Conservation (phyloP, 2,329 filamentous ascomycete genomes). For the Eutypa lata region DNA sequence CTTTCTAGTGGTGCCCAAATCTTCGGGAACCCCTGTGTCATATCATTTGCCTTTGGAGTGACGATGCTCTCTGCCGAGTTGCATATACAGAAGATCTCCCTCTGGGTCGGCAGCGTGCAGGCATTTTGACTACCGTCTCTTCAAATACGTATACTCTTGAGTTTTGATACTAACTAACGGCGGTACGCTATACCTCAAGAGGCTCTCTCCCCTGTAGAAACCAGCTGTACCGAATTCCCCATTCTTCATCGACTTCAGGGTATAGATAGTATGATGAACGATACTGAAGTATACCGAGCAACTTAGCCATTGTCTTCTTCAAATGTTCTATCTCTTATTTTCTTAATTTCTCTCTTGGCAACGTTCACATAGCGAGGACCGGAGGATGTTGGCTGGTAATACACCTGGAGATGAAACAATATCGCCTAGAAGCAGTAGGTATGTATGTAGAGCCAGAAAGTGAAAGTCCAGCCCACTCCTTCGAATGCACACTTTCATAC, state of each 20-base stretch:
- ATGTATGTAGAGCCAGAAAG: constrained; percentile 7
- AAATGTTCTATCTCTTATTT: no score
- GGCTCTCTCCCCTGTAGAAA: not conserved
- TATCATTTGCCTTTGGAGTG: constrained; percentile 8
- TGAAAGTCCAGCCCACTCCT: not conserved
- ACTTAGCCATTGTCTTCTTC: not conserved
- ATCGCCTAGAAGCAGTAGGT: not conserved
- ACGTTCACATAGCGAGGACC: not conserved
- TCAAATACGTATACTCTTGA: not conserved
- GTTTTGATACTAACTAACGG: not conserved
- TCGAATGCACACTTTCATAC: constrained; percentile 3
- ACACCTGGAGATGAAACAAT: not conserved
- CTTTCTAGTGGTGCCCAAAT: constrained; percentile 9
- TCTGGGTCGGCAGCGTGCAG: constrained; percentile 24
- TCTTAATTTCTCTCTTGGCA: not conserved
- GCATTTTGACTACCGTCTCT: not conserved
- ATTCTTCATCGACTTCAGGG: no score
- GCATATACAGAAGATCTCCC: constrained; percentile 25
- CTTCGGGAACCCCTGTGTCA: constrained; percentile 12
- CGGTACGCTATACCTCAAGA: no score
- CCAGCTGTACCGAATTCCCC: not conserved
- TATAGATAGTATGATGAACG: no score
- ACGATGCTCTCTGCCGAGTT: constrained; percentile 17
- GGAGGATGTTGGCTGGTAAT: not conserved
- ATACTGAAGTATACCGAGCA: no score